Percentiles rank a stretch among this genome's conserved stretches.
These are phyloP conservation scores for Colletotrichum melonis DNA, from an alignment of 2,329 filamentous ascomycete genomes.

Conservation along the genomic window DNA sequence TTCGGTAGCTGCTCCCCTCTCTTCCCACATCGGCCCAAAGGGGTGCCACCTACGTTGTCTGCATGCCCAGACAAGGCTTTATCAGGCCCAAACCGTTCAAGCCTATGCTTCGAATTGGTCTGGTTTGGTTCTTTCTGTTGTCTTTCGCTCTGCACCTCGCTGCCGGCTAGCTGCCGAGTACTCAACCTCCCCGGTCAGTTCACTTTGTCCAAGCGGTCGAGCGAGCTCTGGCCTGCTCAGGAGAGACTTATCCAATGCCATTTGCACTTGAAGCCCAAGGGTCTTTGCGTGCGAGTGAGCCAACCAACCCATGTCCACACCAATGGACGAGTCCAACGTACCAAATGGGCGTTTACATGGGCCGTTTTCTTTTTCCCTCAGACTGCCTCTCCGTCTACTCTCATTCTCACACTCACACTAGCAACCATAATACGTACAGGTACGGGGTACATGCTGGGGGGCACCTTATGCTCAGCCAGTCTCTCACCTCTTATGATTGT, in stretches of 20 bases:
- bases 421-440: slow-evolving; percentile 19
- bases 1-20: slow-evolving; percentile 7
- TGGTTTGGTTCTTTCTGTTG: background rate
- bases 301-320: slow-evolving; percentile 34
- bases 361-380: slow-evolving; percentile 29
- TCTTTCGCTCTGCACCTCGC: slow-evolving; percentile 23
- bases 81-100: slow-evolving; percentile 27
- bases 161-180: slow-evolving; percentile 15
- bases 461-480: slow-evolving; percentile 19
- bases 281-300: slow-evolving; percentile 26
- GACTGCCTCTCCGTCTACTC: slow-evolving; percentile 7
- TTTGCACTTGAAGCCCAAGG: slow-evolving; percentile 24
- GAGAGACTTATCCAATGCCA: slow-evolving; percentile 29
- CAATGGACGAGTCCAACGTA: slow-evolving; percentile 48
- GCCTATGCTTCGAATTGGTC: slow-evolving; percentile 14
- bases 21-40: background rate
- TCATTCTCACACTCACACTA: slow-evolving; percentile 18
- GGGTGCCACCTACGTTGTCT: slow-evolving; percentile 31
- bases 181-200: slow-evolving; percentile 15
- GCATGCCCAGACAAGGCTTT: slow-evolving; percentile 28
- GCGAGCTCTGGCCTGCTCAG: slow-evolving; percentile 19
- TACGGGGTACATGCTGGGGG: slow-evolving; percentile 2
- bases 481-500: slow-evolving; percentile 8
- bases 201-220: slow-evolving; percentile 29
- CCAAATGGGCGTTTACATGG: slow-evolving; percentile 7